These are phyloP conservation scores for Linnemannia schmuckeri DNA, from an alignment of 192 early-diverging fungal species.

Conservation along the genomic window DNA sequence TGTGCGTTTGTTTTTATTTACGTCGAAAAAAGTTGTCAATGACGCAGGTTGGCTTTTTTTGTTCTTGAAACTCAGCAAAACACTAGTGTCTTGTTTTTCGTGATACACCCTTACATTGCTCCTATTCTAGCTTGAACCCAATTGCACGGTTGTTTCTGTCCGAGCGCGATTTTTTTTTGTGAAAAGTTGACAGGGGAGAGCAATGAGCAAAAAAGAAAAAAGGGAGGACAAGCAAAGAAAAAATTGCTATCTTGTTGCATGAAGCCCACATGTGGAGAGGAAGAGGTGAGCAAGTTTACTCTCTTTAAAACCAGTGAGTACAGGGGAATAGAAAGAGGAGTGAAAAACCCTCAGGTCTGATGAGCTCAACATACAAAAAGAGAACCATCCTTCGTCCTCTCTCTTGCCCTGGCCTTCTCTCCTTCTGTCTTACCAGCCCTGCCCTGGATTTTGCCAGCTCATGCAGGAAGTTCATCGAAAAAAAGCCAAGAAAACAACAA, in stretches of 20 bases:
- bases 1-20: neutral
- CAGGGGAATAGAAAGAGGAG: neutral
- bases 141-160: neutral
- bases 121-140: neutral
- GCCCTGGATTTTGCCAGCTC: neutral
- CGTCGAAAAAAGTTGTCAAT: neutral
- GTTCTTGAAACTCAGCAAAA: neutral
- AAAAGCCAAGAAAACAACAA: neutral
- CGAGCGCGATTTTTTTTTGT: neutral
- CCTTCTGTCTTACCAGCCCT: neutral
- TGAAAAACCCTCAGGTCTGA: neutral
- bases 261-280: neutral
- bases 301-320: too few relatives aligned
- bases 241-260: neutral
- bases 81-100: neutral
- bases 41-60: neutral
- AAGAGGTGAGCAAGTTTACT: neutral
- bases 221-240: neutral
- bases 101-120: neutral
- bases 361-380: neutral
- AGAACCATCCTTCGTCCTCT: neutral
- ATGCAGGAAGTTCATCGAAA: slow-evolving; percentile 1
- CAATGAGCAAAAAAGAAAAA: neutral
- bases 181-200: neutral
- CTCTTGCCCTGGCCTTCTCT: neutral